Conservation (phyloP, 73 alveolate genomes). For the Symbiodinium natans region DNA sequence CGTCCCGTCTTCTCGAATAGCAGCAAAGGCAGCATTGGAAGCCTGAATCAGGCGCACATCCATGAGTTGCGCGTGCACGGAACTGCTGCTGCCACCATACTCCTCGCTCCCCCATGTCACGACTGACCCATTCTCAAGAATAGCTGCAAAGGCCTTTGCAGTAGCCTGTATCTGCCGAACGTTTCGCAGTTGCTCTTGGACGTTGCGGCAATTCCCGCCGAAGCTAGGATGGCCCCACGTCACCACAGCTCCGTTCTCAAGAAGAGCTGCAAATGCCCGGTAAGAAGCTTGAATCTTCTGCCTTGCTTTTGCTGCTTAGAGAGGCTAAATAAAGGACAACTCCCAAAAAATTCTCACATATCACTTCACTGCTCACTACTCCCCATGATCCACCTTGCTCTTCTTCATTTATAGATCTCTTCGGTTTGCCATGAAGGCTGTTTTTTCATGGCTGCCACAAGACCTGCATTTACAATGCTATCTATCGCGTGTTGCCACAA, state of each 20-base stretch:
- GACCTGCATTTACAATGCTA: too few relatives aligned
- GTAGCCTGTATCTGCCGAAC: not conserved
- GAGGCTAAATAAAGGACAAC: too few relatives aligned
- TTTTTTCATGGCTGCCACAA: too few relatives aligned
- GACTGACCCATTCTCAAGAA: not conserved
- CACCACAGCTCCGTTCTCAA: not conserved
- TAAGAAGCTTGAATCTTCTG: not conserved
- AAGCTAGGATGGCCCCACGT: not conserved
- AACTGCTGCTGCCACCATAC: not conserved
- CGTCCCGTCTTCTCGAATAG: not conserved
- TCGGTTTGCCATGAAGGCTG: too few relatives aligned
- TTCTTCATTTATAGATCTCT: too few relatives aligned
- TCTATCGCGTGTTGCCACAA: too few relatives aligned
- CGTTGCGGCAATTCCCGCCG: not conserved
- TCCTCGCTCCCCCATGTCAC: not conserved
- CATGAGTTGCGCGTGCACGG: not conserved
- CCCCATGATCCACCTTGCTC: too few relatives aligned
- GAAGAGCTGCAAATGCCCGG: not conserved
- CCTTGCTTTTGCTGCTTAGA: not conserved
- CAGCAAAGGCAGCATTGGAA: not conserved
- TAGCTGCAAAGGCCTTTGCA: not conserved
- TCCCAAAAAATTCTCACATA: too few relatives aligned
- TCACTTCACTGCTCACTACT: too few relatives aligned
- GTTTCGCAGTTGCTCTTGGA: not conserved
- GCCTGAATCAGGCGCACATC: not conserved